These are phyloP conservation scores for Pulveroboletus sp. DNA, from an alignment of 1,284 basidiomycete genomes.

Conservation along the genomic window DNA sequence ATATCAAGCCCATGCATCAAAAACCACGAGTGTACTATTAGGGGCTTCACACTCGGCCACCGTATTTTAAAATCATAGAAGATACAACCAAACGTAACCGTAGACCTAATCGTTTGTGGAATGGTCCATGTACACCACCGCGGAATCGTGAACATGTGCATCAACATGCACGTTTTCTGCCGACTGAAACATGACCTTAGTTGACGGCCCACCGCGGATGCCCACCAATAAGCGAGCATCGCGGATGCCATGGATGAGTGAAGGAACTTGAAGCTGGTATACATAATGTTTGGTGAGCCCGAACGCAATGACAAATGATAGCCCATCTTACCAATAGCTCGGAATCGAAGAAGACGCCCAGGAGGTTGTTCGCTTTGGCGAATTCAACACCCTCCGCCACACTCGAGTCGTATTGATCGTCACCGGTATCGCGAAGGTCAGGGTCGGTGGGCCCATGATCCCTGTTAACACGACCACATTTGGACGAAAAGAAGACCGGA, in stretches of 20 bases:
- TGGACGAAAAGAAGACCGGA: conserved; percentile 92
- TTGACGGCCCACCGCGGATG: conserved; percentile 60
- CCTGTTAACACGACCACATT: conserved; percentile 66
- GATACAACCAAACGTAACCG: conserved; percentile 19
- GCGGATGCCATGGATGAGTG: conserved; percentile 80
- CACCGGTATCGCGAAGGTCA: conserved; percentile 47
- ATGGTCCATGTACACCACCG: conserved; percentile 62
- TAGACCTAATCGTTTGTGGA: conserved; percentile 45
- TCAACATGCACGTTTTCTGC: conserved; percentile 56
- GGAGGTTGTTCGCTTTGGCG: conserved; percentile 88
- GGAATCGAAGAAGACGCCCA: conserved; percentile 92
- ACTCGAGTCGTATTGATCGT: conserved; percentile 52
- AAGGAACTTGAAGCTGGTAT: conserved; percentile 68
- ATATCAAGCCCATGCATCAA: conserved; percentile 29
- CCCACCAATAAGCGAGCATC: conserved; percentile 87
- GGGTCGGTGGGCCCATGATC: conserved; percentile 40
- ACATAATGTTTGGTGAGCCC: conserved; percentile 14
- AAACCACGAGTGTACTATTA: conserved; percentile 19
- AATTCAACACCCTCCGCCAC: conserved; percentile 93
- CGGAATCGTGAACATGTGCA: conserved; percentile 58
- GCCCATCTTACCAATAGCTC: conserved; percentile 66
- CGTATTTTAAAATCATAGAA: conserved; percentile 25
- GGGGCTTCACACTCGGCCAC: conserved; percentile 18
- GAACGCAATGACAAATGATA: conserved; percentile 4
- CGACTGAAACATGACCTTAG: conserved; percentile 38